These are phyloP conservation scores for Thermothielavioides terrestris DNA, from an alignment of 495 filamentous ascomycete genomes.

Conservation along the genomic window DNA sequence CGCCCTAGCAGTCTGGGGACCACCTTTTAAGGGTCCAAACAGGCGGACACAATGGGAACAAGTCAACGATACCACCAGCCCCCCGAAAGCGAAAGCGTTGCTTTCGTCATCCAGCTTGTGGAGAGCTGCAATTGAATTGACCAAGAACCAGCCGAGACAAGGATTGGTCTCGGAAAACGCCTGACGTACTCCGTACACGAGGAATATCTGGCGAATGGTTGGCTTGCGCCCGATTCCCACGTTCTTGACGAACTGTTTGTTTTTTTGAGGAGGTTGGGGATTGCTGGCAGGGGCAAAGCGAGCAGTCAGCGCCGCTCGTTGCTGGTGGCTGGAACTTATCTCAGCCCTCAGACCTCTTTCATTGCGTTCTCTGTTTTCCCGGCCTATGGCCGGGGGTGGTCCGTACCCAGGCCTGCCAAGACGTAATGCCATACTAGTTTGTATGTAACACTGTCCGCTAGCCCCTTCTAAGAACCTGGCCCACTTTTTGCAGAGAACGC, in stretches of 20 bases:
- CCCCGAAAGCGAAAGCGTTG: slow-evolving; percentile 8
- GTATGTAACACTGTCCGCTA: too few relatives aligned
- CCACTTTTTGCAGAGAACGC: too few relatives aligned
- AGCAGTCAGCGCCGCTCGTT: background rate
- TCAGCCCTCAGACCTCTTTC: too few relatives aligned
- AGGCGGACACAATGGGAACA: background rate
- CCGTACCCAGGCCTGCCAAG: too few relatives aligned
- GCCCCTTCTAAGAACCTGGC: too few relatives aligned
- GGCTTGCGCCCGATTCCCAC: too few relatives aligned
- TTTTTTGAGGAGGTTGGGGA: slow-evolving; percentile 14
- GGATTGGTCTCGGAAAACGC: too few relatives aligned
- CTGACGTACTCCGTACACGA: too few relatives aligned
- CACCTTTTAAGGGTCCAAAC: background rate
- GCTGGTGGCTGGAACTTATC: slow-evolving; percentile 8
- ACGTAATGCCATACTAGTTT: too few relatives aligned
- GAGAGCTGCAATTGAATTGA: background rate
- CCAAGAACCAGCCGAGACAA: slow-evolving; percentile 1
- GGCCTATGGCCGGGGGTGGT: too few relatives aligned
- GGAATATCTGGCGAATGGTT: background rate
- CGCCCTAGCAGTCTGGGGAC: background rate
- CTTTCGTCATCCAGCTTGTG: slow-evolving; percentile 5
- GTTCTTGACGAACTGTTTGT: background rate
- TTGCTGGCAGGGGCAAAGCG: too few relatives aligned
- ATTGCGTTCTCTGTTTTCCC: too few relatives aligned
- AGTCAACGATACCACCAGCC: slow-evolving; percentile 10